These are phyloP conservation scores for Russula vinacea DNA, from an alignment of 768 basidiomycete species.

Conservation along the genomic window DNA sequence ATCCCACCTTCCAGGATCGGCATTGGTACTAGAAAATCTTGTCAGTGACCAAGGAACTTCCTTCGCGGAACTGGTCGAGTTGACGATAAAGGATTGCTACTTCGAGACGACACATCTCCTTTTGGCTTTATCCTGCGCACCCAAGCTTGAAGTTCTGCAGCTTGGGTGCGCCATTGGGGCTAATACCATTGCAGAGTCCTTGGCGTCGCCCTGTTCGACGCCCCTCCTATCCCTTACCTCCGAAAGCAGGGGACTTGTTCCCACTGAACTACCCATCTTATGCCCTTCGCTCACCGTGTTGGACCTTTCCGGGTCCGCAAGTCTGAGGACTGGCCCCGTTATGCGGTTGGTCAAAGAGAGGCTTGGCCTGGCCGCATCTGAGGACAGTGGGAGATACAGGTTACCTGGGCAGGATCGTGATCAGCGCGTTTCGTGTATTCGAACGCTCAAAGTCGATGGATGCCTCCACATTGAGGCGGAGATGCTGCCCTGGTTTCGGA, in stretches of 20 bases:
- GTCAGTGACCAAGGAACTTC: conserved; percentile 18
- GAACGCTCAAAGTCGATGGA: conserved; percentile 21
- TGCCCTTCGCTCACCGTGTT: conserved; percentile 25
- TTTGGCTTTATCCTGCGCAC: conserved; percentile 4
- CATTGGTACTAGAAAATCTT: not conserved
- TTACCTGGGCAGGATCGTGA: conserved; percentile 3
- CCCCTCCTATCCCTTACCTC: not conserved
- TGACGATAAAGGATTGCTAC: conserved; percentile 9
- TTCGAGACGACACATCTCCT: not conserved
- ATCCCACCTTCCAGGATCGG: not conserved
- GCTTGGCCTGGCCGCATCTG: conserved; percentile 7
- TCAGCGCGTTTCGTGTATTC: conserved; percentile 16
- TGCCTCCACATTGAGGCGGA: conserved; percentile 28
- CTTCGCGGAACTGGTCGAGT: conserved; percentile 21
- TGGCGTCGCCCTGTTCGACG: conserved; percentile 1
- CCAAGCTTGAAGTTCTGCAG: conserved; percentile 14
- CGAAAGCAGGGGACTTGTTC: not conserved
- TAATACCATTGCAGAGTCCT: conserved; percentile 9
- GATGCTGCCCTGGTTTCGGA: conserved; percentile 28
- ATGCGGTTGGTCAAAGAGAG: conserved; percentile 27
- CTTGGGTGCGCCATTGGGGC: conserved; percentile 8
- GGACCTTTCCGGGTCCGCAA: conserved; percentile 21
- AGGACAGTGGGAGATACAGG: conserved; percentile 13
- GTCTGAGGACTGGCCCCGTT: conserved; percentile 24
- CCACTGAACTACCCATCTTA: conserved; percentile 17